Percentiles rank a stretch among this genome's conserved stretches.
Conservation (phyloP, 1,284 basidiomycete genomes). For the Rugosomyces carneus region DNA sequence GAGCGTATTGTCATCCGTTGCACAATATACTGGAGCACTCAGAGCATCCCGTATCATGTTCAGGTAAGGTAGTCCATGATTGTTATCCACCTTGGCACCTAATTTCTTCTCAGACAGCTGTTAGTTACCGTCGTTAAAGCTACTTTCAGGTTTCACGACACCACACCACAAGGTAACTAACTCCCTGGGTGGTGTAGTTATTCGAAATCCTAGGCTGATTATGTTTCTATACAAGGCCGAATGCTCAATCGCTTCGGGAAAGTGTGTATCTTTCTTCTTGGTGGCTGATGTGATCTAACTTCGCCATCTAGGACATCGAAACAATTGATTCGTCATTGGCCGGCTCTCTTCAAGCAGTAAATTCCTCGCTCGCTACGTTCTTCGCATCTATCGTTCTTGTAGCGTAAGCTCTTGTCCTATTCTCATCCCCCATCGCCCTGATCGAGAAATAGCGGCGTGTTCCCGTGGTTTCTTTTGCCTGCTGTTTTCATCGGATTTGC, state of each 20-base stretch:
- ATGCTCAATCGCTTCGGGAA: conserved; percentile 66
- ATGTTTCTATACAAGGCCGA: too few relatives aligned
- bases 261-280: conserved; percentile 28
- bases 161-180: conserved; percentile 41
- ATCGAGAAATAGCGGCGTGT: conserved; percentile 43
- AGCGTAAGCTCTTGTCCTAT: conserved; percentile 37
- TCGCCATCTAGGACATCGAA: conserved; percentile 55
- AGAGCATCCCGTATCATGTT: conserved; percentile 58
- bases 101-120: conserved; percentile 30
- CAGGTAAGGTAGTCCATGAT: conserved; percentile 23
- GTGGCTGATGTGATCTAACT: background rate
- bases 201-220: too few relatives aligned
- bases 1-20: conserved; percentile 38
- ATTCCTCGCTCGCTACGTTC: conserved; percentile 68
- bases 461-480: conserved; percentile 71
- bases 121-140: conserved; percentile 56
- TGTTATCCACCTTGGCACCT: background rate
- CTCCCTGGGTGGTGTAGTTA: too few relatives aligned
- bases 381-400: conserved; percentile 62
- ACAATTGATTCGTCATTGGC: conserved; percentile 73
- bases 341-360: conserved; percentile 64
- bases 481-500: conserved; percentile 59
- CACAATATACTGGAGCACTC: conserved; percentile 58
- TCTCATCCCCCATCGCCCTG: background rate
- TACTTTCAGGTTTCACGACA: conserved; percentile 41